phyloP scores from a whole-genome alignment of 306 rosid species.

The Malus sylvestris region DNA sequence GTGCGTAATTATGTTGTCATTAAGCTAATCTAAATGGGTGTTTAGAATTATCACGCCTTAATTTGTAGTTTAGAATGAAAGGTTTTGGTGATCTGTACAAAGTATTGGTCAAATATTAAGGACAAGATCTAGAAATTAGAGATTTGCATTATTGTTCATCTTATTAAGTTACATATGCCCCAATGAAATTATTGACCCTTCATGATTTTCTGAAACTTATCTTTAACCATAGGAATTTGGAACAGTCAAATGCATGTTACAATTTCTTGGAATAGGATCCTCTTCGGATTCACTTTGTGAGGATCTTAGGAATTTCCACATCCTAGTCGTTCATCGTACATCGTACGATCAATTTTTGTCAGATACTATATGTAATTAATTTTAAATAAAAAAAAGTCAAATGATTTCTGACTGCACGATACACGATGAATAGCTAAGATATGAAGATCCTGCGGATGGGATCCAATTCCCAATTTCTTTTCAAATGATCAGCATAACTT shows the following conservation, averaged over 20 bases:
- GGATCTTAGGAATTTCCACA: no score
- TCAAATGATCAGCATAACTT: no score
- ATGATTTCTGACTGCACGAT: no score
- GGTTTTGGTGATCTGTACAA: not conserved
- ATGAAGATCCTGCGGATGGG: fast-evolving
- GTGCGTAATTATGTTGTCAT: not conserved
- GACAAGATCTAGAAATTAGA: not conserved
- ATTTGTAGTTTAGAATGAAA: not conserved
- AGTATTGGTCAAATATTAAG: not conserved
- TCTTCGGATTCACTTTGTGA: no score
- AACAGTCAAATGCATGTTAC: no score
- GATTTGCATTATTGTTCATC: not conserved
- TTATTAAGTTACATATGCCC: not conserved
- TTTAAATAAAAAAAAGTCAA: no score
- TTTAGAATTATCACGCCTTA: not conserved
- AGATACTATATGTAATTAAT: no score
- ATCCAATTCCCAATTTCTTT: no score
- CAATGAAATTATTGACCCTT: no score
- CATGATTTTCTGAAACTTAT: not conserved
- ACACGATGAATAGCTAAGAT: no score
- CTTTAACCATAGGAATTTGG: not conserved
- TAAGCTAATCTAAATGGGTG: not conserved
- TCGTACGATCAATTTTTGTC: fast-evolving
- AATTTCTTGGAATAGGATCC: no score
- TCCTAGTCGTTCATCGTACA: fast-evolving